A percentile compares a stretch with the other conserved stretches of the same genome.
Conservation (phyloP, 177 flowering plant genomes). For the Telopea speciosissima region DNA sequence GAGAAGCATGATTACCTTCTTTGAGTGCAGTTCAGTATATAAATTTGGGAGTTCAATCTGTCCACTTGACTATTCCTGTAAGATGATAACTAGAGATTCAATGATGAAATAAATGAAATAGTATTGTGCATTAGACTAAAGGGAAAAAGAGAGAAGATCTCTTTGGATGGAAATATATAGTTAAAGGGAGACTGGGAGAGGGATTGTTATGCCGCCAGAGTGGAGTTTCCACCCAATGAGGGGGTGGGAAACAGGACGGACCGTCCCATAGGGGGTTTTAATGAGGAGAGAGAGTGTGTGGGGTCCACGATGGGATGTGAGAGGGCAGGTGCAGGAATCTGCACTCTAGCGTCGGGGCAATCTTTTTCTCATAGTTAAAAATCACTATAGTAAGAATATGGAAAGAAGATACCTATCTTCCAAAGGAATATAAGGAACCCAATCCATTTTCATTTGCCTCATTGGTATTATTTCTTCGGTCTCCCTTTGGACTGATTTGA, state of each 20-base stretch:
- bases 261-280: too few relatives aligned
- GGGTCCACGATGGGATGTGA: too few relatives aligned
- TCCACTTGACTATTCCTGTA: conserved; percentile 78
- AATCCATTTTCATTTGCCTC: conserved; percentile 93
- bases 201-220: too few relatives aligned
- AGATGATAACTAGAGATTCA: conserved; percentile 5
- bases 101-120: not conserved
- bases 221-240: too few relatives aligned
- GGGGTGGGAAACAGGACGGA: too few relatives aligned
- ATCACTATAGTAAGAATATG: not conserved
- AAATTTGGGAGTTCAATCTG: conserved; percentile 66
- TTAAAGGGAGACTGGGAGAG: too few relatives aligned
- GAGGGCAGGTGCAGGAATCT: too few relatives aligned
- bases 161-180: too few relatives aligned
- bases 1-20: conserved; percentile 52
- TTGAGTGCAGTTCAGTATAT: conserved; percentile 77
- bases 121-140: too few relatives aligned
- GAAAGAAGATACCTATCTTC: conserved; percentile 50
- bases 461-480: conserved; percentile 69
- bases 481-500: conserved; percentile 94
- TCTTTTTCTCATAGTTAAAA: not conserved
- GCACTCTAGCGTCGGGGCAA: too few relatives aligned
- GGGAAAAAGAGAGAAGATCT: too few relatives aligned
- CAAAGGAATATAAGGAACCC: conserved; percentile 94
- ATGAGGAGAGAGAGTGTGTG: too few relatives aligned